Conservation (phyloP, 441 rosid species). For the Corymbia calophylla region DNA sequence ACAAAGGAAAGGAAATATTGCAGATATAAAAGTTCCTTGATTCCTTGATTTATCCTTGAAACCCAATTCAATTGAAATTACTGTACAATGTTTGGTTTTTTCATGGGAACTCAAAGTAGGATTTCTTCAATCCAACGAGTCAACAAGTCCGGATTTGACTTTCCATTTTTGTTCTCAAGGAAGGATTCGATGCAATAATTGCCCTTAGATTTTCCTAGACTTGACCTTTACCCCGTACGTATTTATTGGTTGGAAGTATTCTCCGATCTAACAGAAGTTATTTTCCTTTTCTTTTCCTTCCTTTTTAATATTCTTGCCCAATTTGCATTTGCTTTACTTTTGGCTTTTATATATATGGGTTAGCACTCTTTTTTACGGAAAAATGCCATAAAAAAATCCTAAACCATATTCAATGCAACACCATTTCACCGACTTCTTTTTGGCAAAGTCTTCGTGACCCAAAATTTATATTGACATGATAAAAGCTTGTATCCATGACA, state of each 20-base stretch:
- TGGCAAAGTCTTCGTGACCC: accelerated
- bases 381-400: background rate
- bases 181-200: background rate
- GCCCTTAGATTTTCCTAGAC: background rate
- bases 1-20: background rate
- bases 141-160: background rate
- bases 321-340: background rate
- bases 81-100: background rate
- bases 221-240: background rate
- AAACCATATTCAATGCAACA: background rate
- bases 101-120: background rate
- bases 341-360: background rate
- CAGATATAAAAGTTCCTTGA: background rate
- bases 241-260: accelerated
- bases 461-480: background rate
- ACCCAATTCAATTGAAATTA: background rate
- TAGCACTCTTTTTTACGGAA: accelerated
- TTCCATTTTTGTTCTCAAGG: background rate
- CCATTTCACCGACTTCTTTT: background rate
- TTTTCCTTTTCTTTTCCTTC: background rate
- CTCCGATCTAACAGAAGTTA: background rate
- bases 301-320: background rate
- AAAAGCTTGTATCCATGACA: background rate
- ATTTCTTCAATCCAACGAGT: background rate
- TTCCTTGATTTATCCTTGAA: background rate